Percentiles rank a stretch among this genome's conserved stretches.
phyloP scores from a whole-genome alignment of 441 rosid species.

The Pelargonium myrrhifolium region DNA sequence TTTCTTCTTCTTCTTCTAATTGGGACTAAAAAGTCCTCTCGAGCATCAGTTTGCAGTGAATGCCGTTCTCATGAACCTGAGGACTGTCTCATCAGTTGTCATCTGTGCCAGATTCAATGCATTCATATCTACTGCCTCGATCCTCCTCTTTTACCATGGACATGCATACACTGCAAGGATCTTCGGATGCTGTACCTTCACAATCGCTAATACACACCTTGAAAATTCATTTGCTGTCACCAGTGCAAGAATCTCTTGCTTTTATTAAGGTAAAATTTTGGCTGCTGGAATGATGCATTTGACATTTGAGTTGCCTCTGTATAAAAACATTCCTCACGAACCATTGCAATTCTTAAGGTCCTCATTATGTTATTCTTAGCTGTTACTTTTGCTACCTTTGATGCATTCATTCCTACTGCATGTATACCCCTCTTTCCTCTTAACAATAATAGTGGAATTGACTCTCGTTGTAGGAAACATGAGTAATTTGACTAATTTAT shows the following conservation, averaged over 20 bases:
- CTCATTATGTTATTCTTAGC: background rate
- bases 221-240: background rate
- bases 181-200: constrained; percentile 49
- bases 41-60: constrained; percentile 43
- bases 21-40: constrained; percentile 29
- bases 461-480: no score
- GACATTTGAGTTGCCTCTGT: background rate
- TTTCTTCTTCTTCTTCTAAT: background rate
- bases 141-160: constrained; percentile 79
- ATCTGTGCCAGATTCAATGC: constrained; percentile 48
- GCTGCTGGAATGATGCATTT: background rate
- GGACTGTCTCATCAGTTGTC: constrained; percentile 69
- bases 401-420: background rate
- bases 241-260: background rate
- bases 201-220: constrained; percentile 22
- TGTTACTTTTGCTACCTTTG: background rate
- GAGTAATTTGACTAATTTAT: no score
- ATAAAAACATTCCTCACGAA: background rate
- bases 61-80: constrained; percentile 65
- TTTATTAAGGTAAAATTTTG: background rate
- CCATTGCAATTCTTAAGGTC: background rate
- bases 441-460: no score
- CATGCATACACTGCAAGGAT: constrained; percentile 75
- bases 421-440: background rate
- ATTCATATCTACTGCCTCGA: constrained; percentile 83